Conservation (phyloP, 352 stramenopile genomes). For the Paralagenidium karlingii region DNA sequence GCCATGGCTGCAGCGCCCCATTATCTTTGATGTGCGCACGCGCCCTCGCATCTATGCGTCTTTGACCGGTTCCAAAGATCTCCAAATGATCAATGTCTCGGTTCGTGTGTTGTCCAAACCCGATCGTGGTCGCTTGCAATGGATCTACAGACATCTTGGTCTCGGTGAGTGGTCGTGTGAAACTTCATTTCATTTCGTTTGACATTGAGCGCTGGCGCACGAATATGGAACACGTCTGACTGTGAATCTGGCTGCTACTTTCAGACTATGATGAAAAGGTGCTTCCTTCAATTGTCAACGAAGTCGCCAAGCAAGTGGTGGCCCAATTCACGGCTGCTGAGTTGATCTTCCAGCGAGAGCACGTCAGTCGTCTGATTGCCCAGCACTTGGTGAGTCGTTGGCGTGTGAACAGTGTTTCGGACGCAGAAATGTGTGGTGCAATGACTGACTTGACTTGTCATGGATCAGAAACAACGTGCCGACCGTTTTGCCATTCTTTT, state of each 20-base stretch:
- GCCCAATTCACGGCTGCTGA: constrained; percentile 98
- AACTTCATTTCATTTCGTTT: not conserved
- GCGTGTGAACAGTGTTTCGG: not conserved
- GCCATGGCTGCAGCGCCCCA: constrained; percentile 95
- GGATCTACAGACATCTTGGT: constrained; percentile 95
- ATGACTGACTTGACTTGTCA: constrained; percentile 24
- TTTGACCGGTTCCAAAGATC: constrained; percentile 91
- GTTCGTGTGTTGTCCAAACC: constrained; percentile 98
- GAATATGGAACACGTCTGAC: no score
- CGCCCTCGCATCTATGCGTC: constrained; percentile 89
- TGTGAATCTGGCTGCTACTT: not conserved
- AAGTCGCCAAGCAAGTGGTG: constrained; percentile 98
- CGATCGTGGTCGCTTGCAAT: constrained; percentile 86
- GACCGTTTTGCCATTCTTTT: constrained; percentile 90
- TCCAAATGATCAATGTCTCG: constrained; percentile 99
- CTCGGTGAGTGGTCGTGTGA: constrained; percentile 33
- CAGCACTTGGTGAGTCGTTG: constrained; percentile 63
- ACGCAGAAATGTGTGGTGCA: constrained; percentile 8
- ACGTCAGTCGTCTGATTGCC: constrained; percentile 92
- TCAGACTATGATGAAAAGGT: constrained; percentile 97
- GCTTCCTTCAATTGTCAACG: constrained; percentile 98
- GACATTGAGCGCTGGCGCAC: no score
- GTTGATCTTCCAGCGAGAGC: constrained; percentile 98
- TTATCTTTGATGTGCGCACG: constrained; percentile 92
- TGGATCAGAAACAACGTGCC: constrained; percentile 66